Evolutionary conservation across 768 basidiomycete genomes (phyloP).

Genomic region (Tylopilus sp.): DNA sequence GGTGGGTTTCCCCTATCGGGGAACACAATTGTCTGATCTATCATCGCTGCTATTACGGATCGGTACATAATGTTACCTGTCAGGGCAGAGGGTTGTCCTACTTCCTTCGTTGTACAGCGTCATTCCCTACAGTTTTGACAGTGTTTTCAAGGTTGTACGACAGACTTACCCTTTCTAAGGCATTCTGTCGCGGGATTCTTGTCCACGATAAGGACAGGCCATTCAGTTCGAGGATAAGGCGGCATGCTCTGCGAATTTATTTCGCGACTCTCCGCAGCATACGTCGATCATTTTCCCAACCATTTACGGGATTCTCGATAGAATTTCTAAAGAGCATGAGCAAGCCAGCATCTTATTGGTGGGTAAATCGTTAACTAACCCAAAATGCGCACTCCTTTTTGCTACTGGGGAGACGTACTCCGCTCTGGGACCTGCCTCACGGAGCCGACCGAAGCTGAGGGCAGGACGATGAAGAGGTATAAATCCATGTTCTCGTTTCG

Average conservation of each 20-base stretch:
- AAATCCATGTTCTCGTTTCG: conserved; percentile 13
- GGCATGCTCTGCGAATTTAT: conserved; percentile 2
- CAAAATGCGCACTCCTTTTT: neutral
- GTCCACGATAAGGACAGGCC: conserved; percentile 21
- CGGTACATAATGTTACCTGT: neutral
- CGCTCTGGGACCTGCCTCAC: conserved; percentile 11
- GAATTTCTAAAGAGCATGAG: conserved; percentile 9
- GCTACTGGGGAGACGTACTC: conserved; percentile 3
- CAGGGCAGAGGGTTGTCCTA: neutral
- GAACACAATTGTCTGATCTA: conserved; percentile 3
- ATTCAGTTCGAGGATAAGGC: conserved; percentile 22
- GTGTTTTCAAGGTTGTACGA: neutral
- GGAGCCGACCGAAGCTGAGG: conserved; percentile 24
- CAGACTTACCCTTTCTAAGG: neutral
- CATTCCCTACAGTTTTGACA: neutral
- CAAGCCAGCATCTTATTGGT: conserved; percentile 7
- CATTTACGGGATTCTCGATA: neutral
- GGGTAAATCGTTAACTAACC: neutral
- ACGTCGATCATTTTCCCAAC: conserved; percentile 5
- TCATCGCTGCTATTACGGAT: neutral
- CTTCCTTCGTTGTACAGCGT: neutral
- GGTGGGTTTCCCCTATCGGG: conserved; percentile 12
- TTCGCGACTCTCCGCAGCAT: conserved; percentile 14
- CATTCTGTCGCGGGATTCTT: conserved; percentile 1
- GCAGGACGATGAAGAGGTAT: conserved; percentile 25